phyloP scores from a whole-genome alignment of 306 rosid genomes.

The Vigna radiata region DNA sequence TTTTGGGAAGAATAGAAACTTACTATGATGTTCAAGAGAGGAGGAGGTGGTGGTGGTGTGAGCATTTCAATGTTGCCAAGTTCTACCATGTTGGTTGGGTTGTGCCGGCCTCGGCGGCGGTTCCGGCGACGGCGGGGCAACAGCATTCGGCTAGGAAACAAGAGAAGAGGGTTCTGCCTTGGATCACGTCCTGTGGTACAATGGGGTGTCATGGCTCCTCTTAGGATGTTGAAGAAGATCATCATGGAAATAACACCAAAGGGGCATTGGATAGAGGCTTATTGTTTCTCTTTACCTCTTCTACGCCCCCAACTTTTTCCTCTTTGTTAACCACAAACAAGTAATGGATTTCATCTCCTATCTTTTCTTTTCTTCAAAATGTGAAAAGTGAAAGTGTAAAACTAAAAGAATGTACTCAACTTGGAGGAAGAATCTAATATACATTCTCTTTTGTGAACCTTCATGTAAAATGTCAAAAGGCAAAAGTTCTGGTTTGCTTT shows the following conservation, averaged over 20 bases:
- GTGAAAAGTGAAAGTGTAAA: slow-evolving; percentile 15
- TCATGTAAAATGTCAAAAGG: slow-evolving; percentile 40
- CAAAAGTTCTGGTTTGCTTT: neutral
- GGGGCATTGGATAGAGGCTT: slow-evolving; percentile 66
- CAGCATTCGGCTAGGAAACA: slow-evolving; percentile 75
- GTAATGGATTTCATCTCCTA: slow-evolving; percentile 2
- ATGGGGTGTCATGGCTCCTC: slow-evolving; percentile 74
- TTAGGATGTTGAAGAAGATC: slow-evolving; percentile 77
- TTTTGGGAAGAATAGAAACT: neutral
- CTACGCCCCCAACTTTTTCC: slow-evolving; percentile 87
- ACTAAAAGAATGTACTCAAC: slow-evolving; percentile 11
- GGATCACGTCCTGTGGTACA: slow-evolving; percentile 67
- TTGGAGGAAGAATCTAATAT: slow-evolving; percentile 20
- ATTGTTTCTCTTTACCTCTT: slow-evolving; percentile 74
- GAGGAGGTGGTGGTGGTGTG: slow-evolving; percentile 50
- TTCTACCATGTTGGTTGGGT: slow-evolving; percentile 57
- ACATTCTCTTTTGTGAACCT: slow-evolving; percentile 23
- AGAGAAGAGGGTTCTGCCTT: slow-evolving; percentile 71
- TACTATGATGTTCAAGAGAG: slow-evolving; percentile 64
- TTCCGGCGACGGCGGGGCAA: slow-evolving; percentile 62
- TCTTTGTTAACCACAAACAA: slow-evolving; percentile 59
- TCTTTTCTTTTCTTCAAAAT: neutral
- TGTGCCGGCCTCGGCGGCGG: slow-evolving; percentile 66
- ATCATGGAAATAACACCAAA: slow-evolving; percentile 74
- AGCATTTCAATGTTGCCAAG: slow-evolving; percentile 66